Percentiles rank a stretch among this genome's conserved stretches.
phyloP scores from a whole-genome alignment of 1,139 yeast genomes.

The Suhomyces bokatorum region DNA sequence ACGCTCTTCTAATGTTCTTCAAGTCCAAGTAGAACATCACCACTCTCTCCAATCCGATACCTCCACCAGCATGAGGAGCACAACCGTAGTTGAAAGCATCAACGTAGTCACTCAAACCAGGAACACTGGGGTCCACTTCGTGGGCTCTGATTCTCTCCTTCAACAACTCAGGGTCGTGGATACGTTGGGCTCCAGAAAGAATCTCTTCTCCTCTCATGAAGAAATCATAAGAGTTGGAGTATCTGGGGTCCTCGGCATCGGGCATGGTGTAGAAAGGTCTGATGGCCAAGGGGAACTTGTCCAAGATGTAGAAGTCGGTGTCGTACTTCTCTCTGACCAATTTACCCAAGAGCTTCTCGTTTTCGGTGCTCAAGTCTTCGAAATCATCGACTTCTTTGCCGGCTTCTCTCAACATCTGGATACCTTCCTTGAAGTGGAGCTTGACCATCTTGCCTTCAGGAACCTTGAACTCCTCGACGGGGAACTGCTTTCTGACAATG shows the following conservation, averaged over 20 bases:
- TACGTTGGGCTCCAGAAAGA: conserved; percentile 98
- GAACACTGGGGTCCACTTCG: conserved; percentile 75
- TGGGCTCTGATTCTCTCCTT: conserved; percentile 79
- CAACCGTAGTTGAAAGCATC: conserved; percentile 94
- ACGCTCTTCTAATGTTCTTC: conserved; percentile 96
- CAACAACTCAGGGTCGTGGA: conserved; percentile 87
- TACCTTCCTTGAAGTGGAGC: conserved; percentile 87
- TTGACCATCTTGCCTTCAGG: conserved; percentile 93
- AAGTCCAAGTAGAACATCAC: conserved; percentile 96
- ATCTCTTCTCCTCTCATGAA: conserved; percentile 99
- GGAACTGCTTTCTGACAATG: conserved; percentile 89
- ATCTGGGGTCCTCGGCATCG: conserved; percentile 84
- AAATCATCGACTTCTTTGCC: conserved; percentile 82
- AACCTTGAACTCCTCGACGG: conserved; percentile 94
- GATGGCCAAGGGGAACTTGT: conserved; percentile 93
- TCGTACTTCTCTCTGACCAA: conserved; percentile 90
- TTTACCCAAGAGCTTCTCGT: conserved; percentile 90
- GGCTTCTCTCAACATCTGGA: conserved; percentile 76
- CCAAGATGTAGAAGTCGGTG: conserved; percentile 96
- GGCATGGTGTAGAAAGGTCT: conserved; percentile 99
- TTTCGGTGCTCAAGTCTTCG: conserved; percentile 91
- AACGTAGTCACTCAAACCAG: conserved; percentile 87
- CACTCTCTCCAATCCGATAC: conserved; percentile 98
- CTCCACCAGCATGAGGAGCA: conserved; percentile 99
- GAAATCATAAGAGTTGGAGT: conserved; percentile 95